Percentiles rank a stretch among this genome's conserved stretches.
Conservation (phyloP, 2,329 filamentous ascomycete species). For the Mariannaea elegans region DNA sequence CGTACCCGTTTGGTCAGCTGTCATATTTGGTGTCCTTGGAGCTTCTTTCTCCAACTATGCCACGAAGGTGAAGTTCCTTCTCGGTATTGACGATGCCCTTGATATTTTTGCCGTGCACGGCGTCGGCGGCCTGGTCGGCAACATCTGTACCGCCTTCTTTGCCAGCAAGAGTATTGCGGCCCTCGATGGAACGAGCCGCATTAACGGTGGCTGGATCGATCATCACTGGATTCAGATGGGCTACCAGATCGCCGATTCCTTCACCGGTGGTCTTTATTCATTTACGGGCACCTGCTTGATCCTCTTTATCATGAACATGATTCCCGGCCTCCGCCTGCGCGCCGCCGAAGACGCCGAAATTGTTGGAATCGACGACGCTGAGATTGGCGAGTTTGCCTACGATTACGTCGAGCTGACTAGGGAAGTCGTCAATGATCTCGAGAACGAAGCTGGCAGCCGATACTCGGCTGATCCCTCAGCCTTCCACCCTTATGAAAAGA, state of each 20-base stretch:
- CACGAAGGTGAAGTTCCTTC: slow-evolving; percentile 87
- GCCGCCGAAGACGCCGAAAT: slow-evolving; percentile 81
- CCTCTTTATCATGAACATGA: slow-evolving; percentile 80
- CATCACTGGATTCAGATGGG: slow-evolving; percentile 84
- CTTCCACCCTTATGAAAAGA: slow-evolving; percentile 58
- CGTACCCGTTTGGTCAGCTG: slow-evolving; percentile 84
- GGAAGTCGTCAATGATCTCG: slow-evolving; percentile 58
- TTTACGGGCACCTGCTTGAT: slow-evolving; percentile 82
- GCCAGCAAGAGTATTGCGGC: slow-evolving; percentile 86
- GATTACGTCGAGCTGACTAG: slow-evolving; percentile 88
- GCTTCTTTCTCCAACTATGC: slow-evolving; percentile 86
- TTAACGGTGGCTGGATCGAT: slow-evolving; percentile 84
- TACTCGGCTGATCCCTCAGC: slow-evolving; percentile 53
- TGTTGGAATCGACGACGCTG: slow-evolving; percentile 85
- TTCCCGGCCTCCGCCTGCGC: slow-evolving; percentile 79
- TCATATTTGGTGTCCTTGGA: slow-evolving; percentile 80
- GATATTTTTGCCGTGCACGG: slow-evolving; percentile 90
- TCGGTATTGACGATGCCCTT: slow-evolving; percentile 83
- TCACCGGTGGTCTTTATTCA: slow-evolving; percentile 79
- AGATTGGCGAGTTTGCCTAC: slow-evolving; percentile 95
- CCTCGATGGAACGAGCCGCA: slow-evolving; percentile 74
- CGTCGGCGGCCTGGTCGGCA: slow-evolving; percentile 80
- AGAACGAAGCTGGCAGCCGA: slow-evolving; percentile 54
- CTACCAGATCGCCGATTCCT: slow-evolving; percentile 84
- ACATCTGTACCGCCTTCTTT: slow-evolving; percentile 82